A percentile compares a stretch with the other conserved stretches of the same genome.
Conservation (phyloP, 768 basidiomycete genomes). For the Boletus subcaerulescens region DNA sequence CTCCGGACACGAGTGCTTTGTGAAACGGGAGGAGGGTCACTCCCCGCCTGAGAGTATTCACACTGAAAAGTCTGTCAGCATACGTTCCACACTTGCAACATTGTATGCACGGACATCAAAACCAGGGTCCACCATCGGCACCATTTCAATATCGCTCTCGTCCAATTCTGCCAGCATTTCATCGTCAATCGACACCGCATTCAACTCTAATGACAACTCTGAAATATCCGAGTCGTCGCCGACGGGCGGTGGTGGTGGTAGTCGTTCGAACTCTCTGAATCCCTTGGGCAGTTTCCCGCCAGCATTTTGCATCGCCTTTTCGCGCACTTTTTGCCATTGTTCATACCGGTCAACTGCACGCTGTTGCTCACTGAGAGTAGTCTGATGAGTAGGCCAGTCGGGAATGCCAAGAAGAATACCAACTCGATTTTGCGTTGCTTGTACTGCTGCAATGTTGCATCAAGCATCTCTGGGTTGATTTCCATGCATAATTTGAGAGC, state of each 20-base stretch:
- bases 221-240: constrained; percentile 84
- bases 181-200: constrained; percentile 73
- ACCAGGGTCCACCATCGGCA: constrained; percentile 91
- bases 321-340: constrained; percentile 84
- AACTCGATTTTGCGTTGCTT: constrained; percentile 84
- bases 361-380: constrained; percentile 70
- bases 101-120: constrained; percentile 49
- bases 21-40: constrained; percentile 55
- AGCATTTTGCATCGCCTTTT: constrained; percentile 69
- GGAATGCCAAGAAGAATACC: constrained; percentile 32
- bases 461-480: constrained; percentile 95
- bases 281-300: constrained; percentile 69
- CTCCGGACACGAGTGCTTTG: constrained; percentile 82
- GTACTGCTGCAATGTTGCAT: constrained; percentile 90
- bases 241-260: constrained; percentile 69
- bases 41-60: constrained; percentile 63
- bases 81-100: constrained; percentile 7
- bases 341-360: constrained; percentile 82
- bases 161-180: constrained; percentile 65
- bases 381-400: constrained; percentile 2
- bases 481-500: constrained; percentile 99
- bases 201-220: constrained; percentile 87
- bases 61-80: constrained; percentile 42
- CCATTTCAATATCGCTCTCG: constrained; percentile 79
- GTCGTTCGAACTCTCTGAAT: constrained; percentile 63